Base-by-base conservation (phyloP, 257 asterid genomes). In the Solanum appendiculatum region DNA sequence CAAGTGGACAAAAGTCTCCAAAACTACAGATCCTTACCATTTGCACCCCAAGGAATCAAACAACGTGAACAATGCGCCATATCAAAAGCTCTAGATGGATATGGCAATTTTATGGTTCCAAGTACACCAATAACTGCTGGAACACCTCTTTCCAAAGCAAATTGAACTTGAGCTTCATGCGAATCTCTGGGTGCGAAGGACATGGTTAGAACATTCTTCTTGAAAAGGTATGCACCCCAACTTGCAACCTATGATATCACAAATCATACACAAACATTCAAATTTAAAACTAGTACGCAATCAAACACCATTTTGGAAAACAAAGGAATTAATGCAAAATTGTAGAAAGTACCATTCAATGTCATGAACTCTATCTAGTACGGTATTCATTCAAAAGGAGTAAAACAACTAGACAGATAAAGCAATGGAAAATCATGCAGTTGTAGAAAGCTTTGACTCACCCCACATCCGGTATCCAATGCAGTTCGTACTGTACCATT, bases 51-150 rank as follows among this genome's bases (percentile, higher is more conserved):
- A 0, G 91, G 92, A 72, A 90, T 90, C 89, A 91, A 87, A 46
- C 93, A 91, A 36, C 93, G 92, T 9, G 93, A 91, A 75, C 93
- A 91, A 34, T 91, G 93, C 34, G 92, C 93, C 93, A 91, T 90
- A 82, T 91, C 93, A 73, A 90, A 91, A 66, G 92, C 92, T 29
- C 93, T 75, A 16, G 91, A 77, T 34, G 93, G 92, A 86, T 88
- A 91, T 77, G 92, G 92, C 44, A 91, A 88, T 87, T 88, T 90
- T 60, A 91, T 73, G 69, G 93, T 90, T 58, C 92, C 92, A 12
- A 91, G 90, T 18, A 90, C 92, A 64, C 92, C 93, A 86, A 91
- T 91, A 14, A 91, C 87, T 31, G 93, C 93, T 4, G 93, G 93
- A 29, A 91, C 92, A 16, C 93, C 93, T 68, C 93, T 89, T 78